Evolutionary conservation across 2,329 filamentous ascomycete species (phyloP).

Genomic region (Stemphylium lycopersici): DNA sequence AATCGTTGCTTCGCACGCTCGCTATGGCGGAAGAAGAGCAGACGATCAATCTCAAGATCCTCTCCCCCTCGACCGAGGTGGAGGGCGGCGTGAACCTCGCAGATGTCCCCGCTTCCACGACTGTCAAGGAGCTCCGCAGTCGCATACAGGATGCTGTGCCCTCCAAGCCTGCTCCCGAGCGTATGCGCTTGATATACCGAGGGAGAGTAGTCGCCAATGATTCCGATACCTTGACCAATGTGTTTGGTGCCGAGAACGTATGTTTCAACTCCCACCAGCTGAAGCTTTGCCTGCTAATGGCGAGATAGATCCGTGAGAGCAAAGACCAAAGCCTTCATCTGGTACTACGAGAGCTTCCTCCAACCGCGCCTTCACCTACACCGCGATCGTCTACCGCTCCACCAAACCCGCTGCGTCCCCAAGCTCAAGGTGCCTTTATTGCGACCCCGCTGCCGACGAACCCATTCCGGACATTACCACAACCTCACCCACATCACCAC

Average conservation of each 20-base stretch:
- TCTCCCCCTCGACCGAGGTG: constrained; percentile 49
- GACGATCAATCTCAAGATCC: constrained; percentile 46
- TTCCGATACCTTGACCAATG: constrained; percentile 54
- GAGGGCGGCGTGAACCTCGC: constrained; percentile 42
- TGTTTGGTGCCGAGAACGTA: constrained; percentile 60
- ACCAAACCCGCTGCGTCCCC: constrained; percentile 37
- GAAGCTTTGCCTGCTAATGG: constrained; percentile 17
- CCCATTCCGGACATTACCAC: constrained; percentile 38
- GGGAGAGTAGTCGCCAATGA: constrained; percentile 61
- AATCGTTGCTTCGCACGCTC: constrained; percentile 1
- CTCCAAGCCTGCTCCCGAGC: constrained; percentile 42
- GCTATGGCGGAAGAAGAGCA: constrained; percentile 33
- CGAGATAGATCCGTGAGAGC: constrained; percentile 43
- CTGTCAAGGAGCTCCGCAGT: constrained; percentile 59
- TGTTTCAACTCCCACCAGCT: constrained; percentile 22
- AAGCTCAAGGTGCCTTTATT: constrained; percentile 14
- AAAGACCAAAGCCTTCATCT: constrained; percentile 48
- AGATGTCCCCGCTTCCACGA: constrained; percentile 47
- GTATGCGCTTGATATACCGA: constrained; percentile 64
- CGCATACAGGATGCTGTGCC: constrained; percentile 59
- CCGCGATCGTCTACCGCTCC: constrained; percentile 48
- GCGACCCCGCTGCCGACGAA: constrained; percentile 37
- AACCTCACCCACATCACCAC: constrained; percentile 22
- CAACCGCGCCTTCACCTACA: constrained; percentile 22
- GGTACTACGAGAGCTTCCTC: constrained; percentile 45